These are phyloP conservation scores for Boletus sp. DNA, from an alignment of 768 basidiomycete genomes.

Conservation along the genomic window DNA sequence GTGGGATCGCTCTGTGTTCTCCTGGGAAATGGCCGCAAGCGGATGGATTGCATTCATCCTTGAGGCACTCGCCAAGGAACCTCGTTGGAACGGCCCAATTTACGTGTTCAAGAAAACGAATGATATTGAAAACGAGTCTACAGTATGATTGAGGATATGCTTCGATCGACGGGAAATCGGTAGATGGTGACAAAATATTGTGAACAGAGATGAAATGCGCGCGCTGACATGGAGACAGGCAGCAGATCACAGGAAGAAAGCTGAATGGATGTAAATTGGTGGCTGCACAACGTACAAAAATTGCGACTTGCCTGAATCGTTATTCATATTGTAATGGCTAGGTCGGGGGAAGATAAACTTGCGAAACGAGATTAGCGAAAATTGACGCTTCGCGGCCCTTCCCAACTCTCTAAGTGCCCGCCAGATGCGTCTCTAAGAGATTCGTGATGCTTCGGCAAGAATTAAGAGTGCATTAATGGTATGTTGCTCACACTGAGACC, in stretches of 20 bases:
- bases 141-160: background rate
- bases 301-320: slow-evolving; percentile 23
- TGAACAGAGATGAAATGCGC: background rate
- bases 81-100: background rate
- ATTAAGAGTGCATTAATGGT: background rate
- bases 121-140: slow-evolving; percentile 5
- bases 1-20: background rate
- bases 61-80: slow-evolving; percentile 7
- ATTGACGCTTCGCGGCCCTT: slow-evolving; percentile 12
- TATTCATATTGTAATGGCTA: slow-evolving; percentile 14
- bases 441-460: background rate
- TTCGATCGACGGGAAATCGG: background rate
- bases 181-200: slow-evolving; percentile 1
- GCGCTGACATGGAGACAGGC: background rate
- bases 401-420: slow-evolving; percentile 11
- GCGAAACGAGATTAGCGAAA: slow-evolving; percentile 14
- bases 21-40: background rate
- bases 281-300: background rate
- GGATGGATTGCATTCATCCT: background rate
- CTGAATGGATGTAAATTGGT: slow-evolving; percentile 1
- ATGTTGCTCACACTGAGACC: slow-evolving; percentile 15
- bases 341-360: slow-evolving; percentile 15
- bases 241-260: slow-evolving; percentile 13
- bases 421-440: slow-evolving; percentile 19
- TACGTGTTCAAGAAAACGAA: background rate